Conservation (phyloP, 2,329 filamentous ascomycete species). For the Colletotrichum lindemuthianum region DNA sequence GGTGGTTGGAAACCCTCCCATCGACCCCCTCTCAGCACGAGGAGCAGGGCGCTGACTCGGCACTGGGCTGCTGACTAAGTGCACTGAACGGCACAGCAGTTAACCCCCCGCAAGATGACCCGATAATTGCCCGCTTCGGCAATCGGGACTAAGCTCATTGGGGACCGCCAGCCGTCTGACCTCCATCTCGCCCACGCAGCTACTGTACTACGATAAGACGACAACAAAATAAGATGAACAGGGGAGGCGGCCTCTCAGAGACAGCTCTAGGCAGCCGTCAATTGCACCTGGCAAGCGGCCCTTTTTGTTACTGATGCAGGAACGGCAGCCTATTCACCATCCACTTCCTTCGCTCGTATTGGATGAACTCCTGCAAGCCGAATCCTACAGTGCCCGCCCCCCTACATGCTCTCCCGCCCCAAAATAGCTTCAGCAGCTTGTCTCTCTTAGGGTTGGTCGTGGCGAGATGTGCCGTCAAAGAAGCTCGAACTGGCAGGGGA, state of each 20-base stretch:
- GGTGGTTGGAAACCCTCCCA: too few species aligned
- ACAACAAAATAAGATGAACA: too few species aligned
- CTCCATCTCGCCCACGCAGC: neutral
- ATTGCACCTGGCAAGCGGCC: constrained; percentile 5
- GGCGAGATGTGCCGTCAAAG: neutral
- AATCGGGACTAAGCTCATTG: too few species aligned
- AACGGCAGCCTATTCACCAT: constrained; percentile 3
- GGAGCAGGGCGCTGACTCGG: too few species aligned
- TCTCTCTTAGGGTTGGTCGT: neutral
- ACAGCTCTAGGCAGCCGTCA: constrained; percentile 28
- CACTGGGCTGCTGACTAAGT: too few species aligned
- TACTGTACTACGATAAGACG: constrained; percentile 2
- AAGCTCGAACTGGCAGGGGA: neutral
- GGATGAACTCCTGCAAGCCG: constrained; percentile 20
- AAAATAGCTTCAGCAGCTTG: constrained; percentile 16
- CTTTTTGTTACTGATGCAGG: constrained; percentile 7
- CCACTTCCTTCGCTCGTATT: constrained; percentile 9
- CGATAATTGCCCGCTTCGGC: neutral
- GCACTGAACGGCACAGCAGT: neutral
- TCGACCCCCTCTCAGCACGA: too few species aligned
- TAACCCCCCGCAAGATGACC: neutral
- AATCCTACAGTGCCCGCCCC: constrained; percentile 1
- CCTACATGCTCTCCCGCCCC: neutral
- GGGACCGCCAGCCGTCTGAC: too few species aligned
- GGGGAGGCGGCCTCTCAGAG: neutral